Base-by-base conservation (phyloP, 2,329 filamentous ascomycete genomes). In the Dactylellina parvicollis region DNA sequence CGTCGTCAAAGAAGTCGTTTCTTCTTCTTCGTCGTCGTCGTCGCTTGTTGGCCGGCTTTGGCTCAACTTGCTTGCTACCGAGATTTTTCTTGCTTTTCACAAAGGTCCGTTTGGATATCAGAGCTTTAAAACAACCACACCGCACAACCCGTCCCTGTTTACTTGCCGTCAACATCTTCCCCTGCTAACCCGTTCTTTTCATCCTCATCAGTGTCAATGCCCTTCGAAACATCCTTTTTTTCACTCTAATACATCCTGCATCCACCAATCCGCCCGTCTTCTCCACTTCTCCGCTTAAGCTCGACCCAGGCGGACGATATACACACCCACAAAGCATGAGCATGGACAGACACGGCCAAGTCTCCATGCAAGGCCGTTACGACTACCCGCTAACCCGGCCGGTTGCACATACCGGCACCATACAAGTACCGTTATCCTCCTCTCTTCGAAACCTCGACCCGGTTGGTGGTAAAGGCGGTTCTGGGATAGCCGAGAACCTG, bases 401-500 rank as follows among this genome's bases (percentile, higher is more conserved):
- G 50, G 66, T 71, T 56, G 47, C 57, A 49, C 66, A 71, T 46
- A 71, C 66, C 34, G 66, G 66, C 57, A 71, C 66, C 22, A 64
- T 71, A 28, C 57, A 64, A 61, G 66, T 71, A 28, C 66, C 66
- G 26, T 42, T 71, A 46, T 71, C 66, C 1, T 71, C 66, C 30
- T 71, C 66, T 18, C 57, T 71, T 38, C 66, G 66, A 52, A 71
- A 62, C 47, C 50, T 64, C 22, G 66, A 71, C 42, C 57, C 66
- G 20, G 57, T 71, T 64, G 49, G 66, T n/a, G 66, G 66, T 57
- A 71, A 71, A 64, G 57, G 66, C 22, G 66, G 66, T 14, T 56
- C 66, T 50, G 56, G 66, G 16, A 71, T 71, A 62, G 64, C 66
- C 52, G 75, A 76, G 49, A 66, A 57, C 76, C 91, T 98, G 81